phyloP scores from a whole-genome alignment of 1,284 basidiomycete species.

The Chalciporus sp. region DNA sequence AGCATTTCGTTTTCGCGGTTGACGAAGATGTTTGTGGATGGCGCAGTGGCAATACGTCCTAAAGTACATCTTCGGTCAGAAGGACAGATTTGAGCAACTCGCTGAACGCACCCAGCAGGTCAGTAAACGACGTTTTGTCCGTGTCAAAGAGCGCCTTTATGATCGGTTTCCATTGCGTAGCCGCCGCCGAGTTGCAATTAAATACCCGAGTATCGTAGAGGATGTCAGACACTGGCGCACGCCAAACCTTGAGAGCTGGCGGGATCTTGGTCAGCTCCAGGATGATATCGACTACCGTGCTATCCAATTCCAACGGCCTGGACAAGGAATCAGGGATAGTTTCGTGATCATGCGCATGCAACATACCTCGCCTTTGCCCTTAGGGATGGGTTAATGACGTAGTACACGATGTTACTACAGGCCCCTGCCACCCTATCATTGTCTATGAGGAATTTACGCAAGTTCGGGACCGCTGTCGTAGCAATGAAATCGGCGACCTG shows the following conservation, averaged over 20 bases:
- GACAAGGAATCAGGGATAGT: slow-evolving; percentile 5
- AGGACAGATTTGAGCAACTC: slow-evolving; percentile 5
- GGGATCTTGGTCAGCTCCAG: slow-evolving; percentile 81
- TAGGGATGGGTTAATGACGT: slow-evolving; percentile 81
- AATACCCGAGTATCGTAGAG: slow-evolving; percentile 90
- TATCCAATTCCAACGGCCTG: slow-evolving; percentile 73
- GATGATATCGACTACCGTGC: slow-evolving; percentile 68
- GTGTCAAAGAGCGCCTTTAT: slow-evolving; percentile 81
- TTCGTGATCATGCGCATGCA: neutral
- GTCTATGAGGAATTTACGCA: slow-evolving; percentile 84
- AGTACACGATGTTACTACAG: slow-evolving; percentile 85
- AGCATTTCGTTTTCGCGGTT: slow-evolving; percentile 95
- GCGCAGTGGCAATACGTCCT: slow-evolving; percentile 83
- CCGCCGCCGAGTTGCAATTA: slow-evolving; percentile 61
- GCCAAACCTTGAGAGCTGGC: slow-evolving; percentile 85
- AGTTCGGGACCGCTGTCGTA: slow-evolving; percentile 67
- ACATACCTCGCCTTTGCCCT: slow-evolving; percentile 69
- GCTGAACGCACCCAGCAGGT: slow-evolving; percentile 69
- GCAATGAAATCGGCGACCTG: slow-evolving; percentile 81
- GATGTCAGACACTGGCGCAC: slow-evolving; percentile 75
- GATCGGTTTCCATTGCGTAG: slow-evolving; percentile 75
- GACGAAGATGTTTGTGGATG: slow-evolving; percentile 95
- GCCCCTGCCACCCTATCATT: slow-evolving; percentile 79
- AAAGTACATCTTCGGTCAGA: slow-evolving; percentile 15
- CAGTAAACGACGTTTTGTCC: slow-evolving; percentile 86